Evolutionary conservation across 2,329 filamentous ascomycete genomes (phyloP), one percentile per base, ranked within the genome.

Genomic region (Diaporthe batatas): DNA sequence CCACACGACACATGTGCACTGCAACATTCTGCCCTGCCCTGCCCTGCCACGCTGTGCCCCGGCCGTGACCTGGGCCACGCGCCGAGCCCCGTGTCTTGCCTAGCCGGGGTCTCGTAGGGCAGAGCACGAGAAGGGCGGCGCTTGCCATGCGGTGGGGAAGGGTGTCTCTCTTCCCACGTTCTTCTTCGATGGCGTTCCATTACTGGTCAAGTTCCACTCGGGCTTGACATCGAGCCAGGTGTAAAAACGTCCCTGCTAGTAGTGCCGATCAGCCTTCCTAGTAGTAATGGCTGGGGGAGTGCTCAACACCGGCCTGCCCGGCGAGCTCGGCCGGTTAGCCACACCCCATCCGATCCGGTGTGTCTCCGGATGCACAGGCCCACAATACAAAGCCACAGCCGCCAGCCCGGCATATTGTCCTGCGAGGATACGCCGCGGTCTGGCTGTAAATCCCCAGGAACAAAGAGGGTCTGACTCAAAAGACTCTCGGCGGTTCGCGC

Each of bases 51-150:
- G 29, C 42, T n/a, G 29, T 23, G 59, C 21, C 29, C 44, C 8
- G 44, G 18, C 23, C 23, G 16, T 36, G 18, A 32, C 39, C 23
- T 47, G 6, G 36, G 36, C 58, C 58, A n/a, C 62, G n/a, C 32
- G 47, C 32, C 62, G 42, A 53, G 47, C 42, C 47, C 29, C 47
- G 44, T 67, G 62, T 53, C 47, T 25, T 53, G 62, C n/a, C 47
- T 53, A 53, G 62, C 62, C 62, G 44, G 62, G 42, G 47, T 16
- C n/a, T 32, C 32, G 47, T 36, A 53, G 32, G 62, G 47, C 62
- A 34, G 44, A 51, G n/a, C 44, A 34, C 39, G 5, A 21, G 29
- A 49, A 16, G 8, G 39, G 18, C 14, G 39, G 39, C 39, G 39
- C 39, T 42, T 18, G 32, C 12, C 44, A 47, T 21, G 10, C 14